A percentile compares a stretch with the other conserved stretches of the same genome.
phyloP scores from a whole-genome alignment of 768 basidiomycete species.

The Cubamyces sp. region DNA sequence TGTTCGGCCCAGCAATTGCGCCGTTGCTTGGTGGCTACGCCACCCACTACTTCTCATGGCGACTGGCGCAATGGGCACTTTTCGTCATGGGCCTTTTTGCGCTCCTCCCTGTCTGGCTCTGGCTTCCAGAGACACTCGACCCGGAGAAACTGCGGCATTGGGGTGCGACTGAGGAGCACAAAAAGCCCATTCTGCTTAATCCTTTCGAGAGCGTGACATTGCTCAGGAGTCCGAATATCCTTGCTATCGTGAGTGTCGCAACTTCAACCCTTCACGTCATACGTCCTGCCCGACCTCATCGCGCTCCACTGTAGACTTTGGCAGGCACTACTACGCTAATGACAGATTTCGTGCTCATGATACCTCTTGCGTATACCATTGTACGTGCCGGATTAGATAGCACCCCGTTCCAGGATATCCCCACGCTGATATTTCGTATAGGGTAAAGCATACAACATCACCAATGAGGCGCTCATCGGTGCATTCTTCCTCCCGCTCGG shows the following conservation, averaged over 20 bases:
- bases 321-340: slow-evolving; percentile 39
- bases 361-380: slow-evolving; percentile 69
- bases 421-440: slow-evolving; percentile 30
- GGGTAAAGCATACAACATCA: slow-evolving; percentile 60
- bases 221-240: slow-evolving; percentile 62
- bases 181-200: slow-evolving; percentile 51
- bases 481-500: slow-evolving; percentile 65
- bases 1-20: slow-evolving; percentile 65
- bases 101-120: slow-evolving; percentile 44
- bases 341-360: slow-evolving; percentile 45
- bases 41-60: slow-evolving; percentile 69
- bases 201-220: slow-evolving; percentile 56
- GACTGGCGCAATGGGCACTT: slow-evolving; percentile 55
- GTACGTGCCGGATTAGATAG: slow-evolving; percentile 41
- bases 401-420: too few relatives aligned
- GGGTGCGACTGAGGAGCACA: slow-evolving; percentile 18
- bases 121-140: slow-evolving; percentile 71
- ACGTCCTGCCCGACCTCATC: background rate
- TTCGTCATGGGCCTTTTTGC: slow-evolving; percentile 45
- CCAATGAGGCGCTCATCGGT: slow-evolving; percentile 60
- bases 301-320: slow-evolving; percentile 41
- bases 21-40: slow-evolving; percentile 60
- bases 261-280: background rate
- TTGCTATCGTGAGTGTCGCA: slow-evolving; percentile 50
- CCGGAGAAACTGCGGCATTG: slow-evolving; percentile 55